Base-by-base conservation (phyloP, 352 stramenopile genomes). In the Albugo laibachii region DNA sequence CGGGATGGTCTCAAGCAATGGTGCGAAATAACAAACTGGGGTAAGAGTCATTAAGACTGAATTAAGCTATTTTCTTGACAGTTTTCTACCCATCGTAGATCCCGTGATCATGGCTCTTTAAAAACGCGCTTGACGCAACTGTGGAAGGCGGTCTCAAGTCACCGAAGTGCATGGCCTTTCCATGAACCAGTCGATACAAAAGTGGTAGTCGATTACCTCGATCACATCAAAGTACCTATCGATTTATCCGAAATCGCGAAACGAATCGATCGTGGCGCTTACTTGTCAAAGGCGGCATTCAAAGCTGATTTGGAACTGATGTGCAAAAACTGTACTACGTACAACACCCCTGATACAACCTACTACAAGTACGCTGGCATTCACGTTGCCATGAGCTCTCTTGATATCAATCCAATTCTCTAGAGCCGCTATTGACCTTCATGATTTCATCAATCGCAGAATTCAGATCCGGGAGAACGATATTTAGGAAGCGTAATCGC, bases 131-230 rank as follows among this genome's bases (percentile, higher is more conserved):
- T 98, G 20, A 66, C 80, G 38, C 57, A 73, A 21, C 63, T 97
- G 15, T 72, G 94, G 43, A 89, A 88, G 41, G 81, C 93, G 20
- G 66, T 97, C 12, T 84, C 83, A 38, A 94, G 83, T 50, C 89
- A 98, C 57, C 83, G 94, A 36, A 96, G 91, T 51, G 76, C 94
- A 21, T 99, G 95, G 95, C 92, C 92, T 10, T 99, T 99, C 61
- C 83, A 94, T 31, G 92, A 98, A 55, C 94, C 95, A 0, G 95
- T 99, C 10, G 81, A 97, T 63, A 94, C 77, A 31, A 82, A 58
- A 40, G 74, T 96, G 44, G 94, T 98, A 1, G 70, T 89, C 10
- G 95, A 98, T 69, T 99, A 99, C 69, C 61, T 97, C 24, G 82
- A 97, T 16, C 78, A 97, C 49, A 93, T 99, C 47, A 95, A 93